These are phyloP conservation scores for Phialophora chinensis DNA, from an alignment of 2,329 filamentous ascomycete species.

Conservation along the genomic window DNA sequence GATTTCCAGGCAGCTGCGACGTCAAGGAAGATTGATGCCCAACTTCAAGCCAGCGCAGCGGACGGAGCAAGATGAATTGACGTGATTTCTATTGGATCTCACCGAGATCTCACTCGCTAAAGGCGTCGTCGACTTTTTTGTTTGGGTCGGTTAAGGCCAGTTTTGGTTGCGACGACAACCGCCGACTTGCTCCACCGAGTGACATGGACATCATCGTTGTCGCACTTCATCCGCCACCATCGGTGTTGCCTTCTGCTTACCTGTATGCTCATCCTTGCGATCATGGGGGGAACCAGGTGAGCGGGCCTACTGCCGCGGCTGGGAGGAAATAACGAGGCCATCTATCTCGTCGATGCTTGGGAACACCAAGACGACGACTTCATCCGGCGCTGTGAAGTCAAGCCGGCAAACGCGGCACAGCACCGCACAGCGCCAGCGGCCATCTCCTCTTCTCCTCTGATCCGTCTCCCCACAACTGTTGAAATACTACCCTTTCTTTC, in stretches of 20 bases:
- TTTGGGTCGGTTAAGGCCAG: conserved; percentile 4
- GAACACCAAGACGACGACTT: background rate
- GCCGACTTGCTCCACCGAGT: background rate
- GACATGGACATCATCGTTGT: background rate
- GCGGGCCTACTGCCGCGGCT: background rate
- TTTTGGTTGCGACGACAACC: conserved; percentile 11
- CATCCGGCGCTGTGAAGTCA: background rate
- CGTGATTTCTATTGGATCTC: background rate
- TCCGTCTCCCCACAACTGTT: conserved; percentile 1
- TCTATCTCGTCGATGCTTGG: background rate
- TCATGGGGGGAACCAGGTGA: background rate
- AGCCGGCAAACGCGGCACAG: conserved; percentile 8
- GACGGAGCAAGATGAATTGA: background rate
- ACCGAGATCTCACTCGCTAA: conserved; percentile 3
- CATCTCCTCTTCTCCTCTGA: conserved; percentile 2
- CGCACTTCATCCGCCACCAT: background rate
- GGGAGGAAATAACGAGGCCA: background rate
- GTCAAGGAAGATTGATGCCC: background rate
- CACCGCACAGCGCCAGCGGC: background rate
- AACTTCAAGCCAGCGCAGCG: background rate
- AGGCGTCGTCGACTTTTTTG: conserved; percentile 5
- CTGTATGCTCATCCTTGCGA: too few species aligned
- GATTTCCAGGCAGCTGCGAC: background rate
- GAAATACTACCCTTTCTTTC: background rate
- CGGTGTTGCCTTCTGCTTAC: background rate